These are phyloP conservation scores for Scenedesmus sp. DNA, from an alignment of 163 green algal species.

Conservation along the genomic window DNA sequence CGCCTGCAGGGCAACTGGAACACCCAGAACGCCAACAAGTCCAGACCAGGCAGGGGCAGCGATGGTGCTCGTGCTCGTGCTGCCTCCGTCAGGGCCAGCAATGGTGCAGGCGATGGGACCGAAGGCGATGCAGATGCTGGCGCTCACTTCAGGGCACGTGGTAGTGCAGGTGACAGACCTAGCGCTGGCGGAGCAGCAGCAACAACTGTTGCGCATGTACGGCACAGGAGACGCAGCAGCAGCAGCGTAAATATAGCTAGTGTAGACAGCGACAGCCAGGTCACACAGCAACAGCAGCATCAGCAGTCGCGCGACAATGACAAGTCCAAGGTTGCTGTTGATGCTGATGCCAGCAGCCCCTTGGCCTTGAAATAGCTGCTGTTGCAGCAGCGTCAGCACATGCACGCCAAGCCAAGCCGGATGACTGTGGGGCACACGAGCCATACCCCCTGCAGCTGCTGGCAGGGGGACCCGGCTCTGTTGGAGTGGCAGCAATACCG, in stretches of 20 bases:
- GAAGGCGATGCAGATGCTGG: neutral
- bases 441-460: neutral
- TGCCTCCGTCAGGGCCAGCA: neutral
- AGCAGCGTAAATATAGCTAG: neutral
- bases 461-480: neutral
- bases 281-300: neutral
- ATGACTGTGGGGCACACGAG: neutral
- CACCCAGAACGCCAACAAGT: neutral
- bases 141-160: neutral
- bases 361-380: neutral
- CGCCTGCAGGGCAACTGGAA: neutral
- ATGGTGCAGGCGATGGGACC: neutral
- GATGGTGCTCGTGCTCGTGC: neutral
- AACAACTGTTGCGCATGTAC: neutral
- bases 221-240: neutral
- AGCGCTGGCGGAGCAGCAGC: neutral
- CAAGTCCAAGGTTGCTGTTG: constrained; percentile 9
- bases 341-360: neutral
- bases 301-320: neutral
- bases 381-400: neutral
- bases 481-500: neutral
- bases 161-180: neutral
- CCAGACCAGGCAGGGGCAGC: neutral
- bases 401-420: neutral
- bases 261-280: neutral